These are phyloP conservation scores for Croton laevigatus DNA, from an alignment of 441 rosid species.

Conservation along the genomic window DNA sequence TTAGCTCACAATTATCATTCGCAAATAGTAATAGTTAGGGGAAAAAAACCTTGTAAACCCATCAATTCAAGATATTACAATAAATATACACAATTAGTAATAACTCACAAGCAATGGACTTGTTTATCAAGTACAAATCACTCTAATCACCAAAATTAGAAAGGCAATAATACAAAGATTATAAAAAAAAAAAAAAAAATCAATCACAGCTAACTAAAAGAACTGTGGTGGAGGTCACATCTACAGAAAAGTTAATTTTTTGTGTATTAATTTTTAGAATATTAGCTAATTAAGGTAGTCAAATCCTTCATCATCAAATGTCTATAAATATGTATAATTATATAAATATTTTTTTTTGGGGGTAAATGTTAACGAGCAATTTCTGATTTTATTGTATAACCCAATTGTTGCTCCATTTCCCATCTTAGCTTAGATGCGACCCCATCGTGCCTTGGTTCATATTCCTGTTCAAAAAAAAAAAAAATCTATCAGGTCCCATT, in stretches of 20 bases:
- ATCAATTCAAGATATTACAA: constrained; percentile 19
- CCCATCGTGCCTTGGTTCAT: constrained; percentile 65
- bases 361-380: constrained; percentile 46
- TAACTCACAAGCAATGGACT: constrained; percentile 19
- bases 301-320: constrained; percentile 4
- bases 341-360: not conserved
- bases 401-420: constrained; percentile 75
- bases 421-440: constrained; percentile 76
- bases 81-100: constrained; percentile 8
- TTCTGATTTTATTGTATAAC: constrained; percentile 46
- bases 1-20: too few relatives aligned
- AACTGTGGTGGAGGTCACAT: constrained; percentile 28
- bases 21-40: too few relatives aligned
- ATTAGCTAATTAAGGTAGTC: not conserved
- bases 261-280: constrained; percentile 5
- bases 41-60: constrained; percentile 36
- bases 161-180: not conserved
- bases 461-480: constrained; percentile 46
- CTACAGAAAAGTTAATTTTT: constrained; percentile 6
- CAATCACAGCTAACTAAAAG: constrained; percentile 23
- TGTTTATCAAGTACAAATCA: constrained; percentile 14
- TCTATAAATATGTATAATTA: not conserved
- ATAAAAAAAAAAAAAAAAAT: not conserved
- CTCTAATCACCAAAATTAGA: constrained; percentile 13
- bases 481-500: too few relatives aligned